Evolutionary conservation across 768 basidiomycete species (phyloP).

Genomic region (Boletus subparvulus): DNA sequence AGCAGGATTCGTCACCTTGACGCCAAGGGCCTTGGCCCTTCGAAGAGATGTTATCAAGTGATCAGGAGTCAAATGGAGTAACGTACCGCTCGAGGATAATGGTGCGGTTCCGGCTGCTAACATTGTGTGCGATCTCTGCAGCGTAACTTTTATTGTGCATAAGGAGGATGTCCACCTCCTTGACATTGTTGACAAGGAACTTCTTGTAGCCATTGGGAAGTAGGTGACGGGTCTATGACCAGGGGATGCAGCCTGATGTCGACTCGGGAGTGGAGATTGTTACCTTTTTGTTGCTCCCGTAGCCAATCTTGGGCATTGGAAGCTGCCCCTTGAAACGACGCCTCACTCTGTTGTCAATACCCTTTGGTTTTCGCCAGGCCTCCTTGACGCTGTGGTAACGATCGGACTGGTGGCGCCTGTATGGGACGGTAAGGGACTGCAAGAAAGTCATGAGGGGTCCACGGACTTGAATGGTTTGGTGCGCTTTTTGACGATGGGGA

Average conservation of each 20-base stretch:
- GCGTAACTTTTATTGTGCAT: constrained; percentile 98
- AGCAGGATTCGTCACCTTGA: constrained; percentile 93
- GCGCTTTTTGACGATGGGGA: constrained; percentile 92
- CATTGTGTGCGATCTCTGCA: constrained; percentile 95
- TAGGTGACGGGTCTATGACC: constrained; percentile 78
- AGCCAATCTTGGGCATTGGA: constrained; percentile 90
- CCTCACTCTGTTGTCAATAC: constrained; percentile 98
- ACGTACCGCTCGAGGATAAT: constrained; percentile 81
- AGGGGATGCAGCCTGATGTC: constrained; percentile 1
- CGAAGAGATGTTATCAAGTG: constrained; percentile 11
- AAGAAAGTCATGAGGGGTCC: background rate
- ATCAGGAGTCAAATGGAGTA: constrained; percentile 13
- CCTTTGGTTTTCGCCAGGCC: constrained; percentile 99
- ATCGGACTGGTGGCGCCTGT: constrained; percentile 97
- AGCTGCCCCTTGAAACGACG: constrained; percentile 94
- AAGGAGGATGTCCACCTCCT: constrained; percentile 91
- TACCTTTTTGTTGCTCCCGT: constrained; percentile 83
- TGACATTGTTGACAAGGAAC: constrained; percentile 90
- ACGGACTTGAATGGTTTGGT: constrained; percentile 95
- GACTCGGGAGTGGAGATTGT: constrained; percentile 20
- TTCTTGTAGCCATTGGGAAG: constrained; percentile 96
- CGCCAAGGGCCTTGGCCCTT: constrained; percentile 80
- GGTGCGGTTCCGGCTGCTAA: constrained; percentile 93
- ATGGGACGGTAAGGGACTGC: constrained; percentile 13
- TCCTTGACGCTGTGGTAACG: constrained; percentile 97